Evolutionary conservation across 2,329 filamentous ascomycete species (phyloP).

Genomic region (Aspergillus puulaauensis): DNA sequence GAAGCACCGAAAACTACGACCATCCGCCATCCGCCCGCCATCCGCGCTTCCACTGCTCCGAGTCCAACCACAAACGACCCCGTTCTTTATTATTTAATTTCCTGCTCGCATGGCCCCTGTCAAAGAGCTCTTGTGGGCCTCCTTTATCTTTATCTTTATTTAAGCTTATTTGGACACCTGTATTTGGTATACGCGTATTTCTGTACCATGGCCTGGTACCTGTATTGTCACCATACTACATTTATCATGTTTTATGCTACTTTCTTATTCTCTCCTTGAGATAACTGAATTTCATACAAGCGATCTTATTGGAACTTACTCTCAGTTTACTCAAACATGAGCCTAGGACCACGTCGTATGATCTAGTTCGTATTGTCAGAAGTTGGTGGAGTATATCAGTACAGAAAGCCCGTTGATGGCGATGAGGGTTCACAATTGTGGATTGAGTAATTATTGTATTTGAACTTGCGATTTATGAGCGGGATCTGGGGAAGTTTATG

Average conservation of each 20-base stretch:
- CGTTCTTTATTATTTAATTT: not conserved
- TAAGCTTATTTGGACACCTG: slow-evolving; percentile 21
- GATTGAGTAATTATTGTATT: not conserved
- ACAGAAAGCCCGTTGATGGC: slow-evolving; percentile 1
- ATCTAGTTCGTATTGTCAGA: no score
- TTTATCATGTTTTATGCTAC: not conserved
- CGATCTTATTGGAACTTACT: not conserved
- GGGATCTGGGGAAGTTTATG: not conserved
- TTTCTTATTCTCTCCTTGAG: not conserved
- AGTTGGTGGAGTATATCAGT: not conserved
- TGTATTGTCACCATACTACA: not conserved
- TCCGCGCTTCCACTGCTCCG: slow-evolving; percentile 7
- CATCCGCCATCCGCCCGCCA: not conserved
- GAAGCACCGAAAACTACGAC: slow-evolving; percentile 10
- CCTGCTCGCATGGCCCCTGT: not conserved
- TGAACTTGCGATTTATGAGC: not conserved
- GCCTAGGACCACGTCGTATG: no score
- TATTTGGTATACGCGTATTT: slow-evolving; percentile 11
- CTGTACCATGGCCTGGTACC: not conserved
- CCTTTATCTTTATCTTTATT: slow-evolving; percentile 5
- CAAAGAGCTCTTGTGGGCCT: slow-evolving; percentile 13
- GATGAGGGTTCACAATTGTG: slow-evolving; percentile 8
- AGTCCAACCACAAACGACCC: not conserved
- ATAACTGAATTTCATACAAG: not conserved
- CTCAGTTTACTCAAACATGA: not conserved